Percentiles rank a stretch among this genome's conserved stretches.
Evolutionary conservation across 164 flowering plant species (phyloP).

Genomic region (Dillenia turbinata): DNA sequence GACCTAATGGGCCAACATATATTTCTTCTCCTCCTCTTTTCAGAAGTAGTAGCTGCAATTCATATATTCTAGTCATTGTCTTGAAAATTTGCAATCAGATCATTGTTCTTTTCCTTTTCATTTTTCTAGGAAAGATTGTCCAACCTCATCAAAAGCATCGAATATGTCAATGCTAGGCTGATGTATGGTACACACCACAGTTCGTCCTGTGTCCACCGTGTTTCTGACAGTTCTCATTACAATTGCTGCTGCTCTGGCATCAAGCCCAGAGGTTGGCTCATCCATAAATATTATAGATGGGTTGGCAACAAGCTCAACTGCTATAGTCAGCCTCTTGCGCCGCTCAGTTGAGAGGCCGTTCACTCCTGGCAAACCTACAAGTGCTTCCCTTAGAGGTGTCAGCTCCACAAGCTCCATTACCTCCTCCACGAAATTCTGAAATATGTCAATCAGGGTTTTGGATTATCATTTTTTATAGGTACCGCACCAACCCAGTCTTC

Average conservation of each 20-base stretch:
- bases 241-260: no score
- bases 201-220: constrained; percentile 13
- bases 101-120: no score
- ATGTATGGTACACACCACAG: constrained; percentile 1
- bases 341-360: constrained; percentile 9
- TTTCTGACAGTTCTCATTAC: no score
- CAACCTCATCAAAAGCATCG: constrained; percentile 66
- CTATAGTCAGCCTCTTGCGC: no score
- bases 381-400: constrained; percentile 38
- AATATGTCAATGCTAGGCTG: constrained; percentile 9
- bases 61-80: no score
- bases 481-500: neutral
- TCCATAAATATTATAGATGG: constrained; percentile 34
- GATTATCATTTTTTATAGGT: no score
- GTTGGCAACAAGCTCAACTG: constrained; percentile 30
- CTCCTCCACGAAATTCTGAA: constrained; percentile 60
- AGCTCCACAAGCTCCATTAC: constrained; percentile 15
- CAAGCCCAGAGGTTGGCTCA: constrained; percentile 53
- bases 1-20: constrained; percentile 45
- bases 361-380: constrained; percentile 60
- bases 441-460: no score
- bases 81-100: no score
- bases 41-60: constrained; percentile 35
- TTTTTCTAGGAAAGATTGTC: no score
- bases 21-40: constrained; percentile 46